Evolutionary conservation across 805 yeast genomes (phyloP).

Genomic region (Starmerella khaoyaiensis): DNA sequence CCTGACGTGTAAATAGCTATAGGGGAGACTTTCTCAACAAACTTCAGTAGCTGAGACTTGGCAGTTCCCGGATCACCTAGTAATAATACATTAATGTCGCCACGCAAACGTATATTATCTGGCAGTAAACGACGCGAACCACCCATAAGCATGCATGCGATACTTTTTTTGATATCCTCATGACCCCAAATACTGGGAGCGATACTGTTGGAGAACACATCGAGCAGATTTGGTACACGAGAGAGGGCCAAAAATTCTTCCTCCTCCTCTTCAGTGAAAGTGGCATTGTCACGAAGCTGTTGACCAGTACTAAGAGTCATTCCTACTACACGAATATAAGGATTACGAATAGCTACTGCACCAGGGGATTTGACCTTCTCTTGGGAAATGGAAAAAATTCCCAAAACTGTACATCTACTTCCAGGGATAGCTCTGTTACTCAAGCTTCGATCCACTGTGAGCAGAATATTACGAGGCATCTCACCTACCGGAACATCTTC

Average conservation of each 20-base stretch:
- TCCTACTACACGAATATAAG: conserved; percentile 78
- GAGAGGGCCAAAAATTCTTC: conserved; percentile 76
- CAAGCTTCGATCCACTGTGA: conserved; percentile 79
- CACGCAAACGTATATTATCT: conserved; percentile 92
- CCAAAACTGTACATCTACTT: conserved; percentile 79
- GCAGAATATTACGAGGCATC: conserved; percentile 84
- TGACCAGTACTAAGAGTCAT: conserved; percentile 72
- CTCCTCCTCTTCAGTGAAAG: conserved; percentile 85
- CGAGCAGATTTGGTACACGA: conserved; percentile 72
- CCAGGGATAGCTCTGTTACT: conserved; percentile 92
- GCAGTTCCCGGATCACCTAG: conserved; percentile 99
- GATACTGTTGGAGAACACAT: conserved; percentile 71
- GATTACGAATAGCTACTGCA: conserved; percentile 80
- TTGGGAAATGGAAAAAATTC: conserved; percentile 85
- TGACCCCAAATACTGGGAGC: conserved; percentile 97
- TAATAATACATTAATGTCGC: conserved; percentile 85
- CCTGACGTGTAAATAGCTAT: conserved; percentile 95
- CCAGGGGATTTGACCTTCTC: conserved; percentile 42
- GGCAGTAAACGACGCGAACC: conserved; percentile 88
- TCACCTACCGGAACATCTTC: conserved; percentile 99
- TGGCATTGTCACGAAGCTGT: conserved; percentile 44
- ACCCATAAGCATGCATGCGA: conserved; percentile 82
- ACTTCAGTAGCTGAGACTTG: conserved; percentile 87
- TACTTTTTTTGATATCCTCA: conserved; percentile 81
- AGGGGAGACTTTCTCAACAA: conserved; percentile 89